Conservation (phyloP, 495 filamentous ascomycete genomes). For the Umbilicaria muhlenbergii region DNA sequence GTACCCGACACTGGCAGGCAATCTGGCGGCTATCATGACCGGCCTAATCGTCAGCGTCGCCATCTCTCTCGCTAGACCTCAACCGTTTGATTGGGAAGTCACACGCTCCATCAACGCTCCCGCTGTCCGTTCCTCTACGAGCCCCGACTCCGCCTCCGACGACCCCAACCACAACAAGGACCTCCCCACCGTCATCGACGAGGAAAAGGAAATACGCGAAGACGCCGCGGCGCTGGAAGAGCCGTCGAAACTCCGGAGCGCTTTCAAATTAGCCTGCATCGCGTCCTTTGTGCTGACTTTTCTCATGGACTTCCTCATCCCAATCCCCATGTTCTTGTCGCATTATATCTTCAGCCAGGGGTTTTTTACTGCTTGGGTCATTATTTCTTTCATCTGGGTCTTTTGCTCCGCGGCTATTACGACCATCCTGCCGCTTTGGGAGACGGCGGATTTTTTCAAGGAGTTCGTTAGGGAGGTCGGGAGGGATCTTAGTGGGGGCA, state of each 20-base stretch:
- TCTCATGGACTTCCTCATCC: slow-evolving; percentile 52
- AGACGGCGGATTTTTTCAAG: slow-evolving; percentile 13
- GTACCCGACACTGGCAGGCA: slow-evolving; percentile 21
- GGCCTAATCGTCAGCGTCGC: slow-evolving; percentile 15
- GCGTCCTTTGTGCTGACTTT: slow-evolving; percentile 49
- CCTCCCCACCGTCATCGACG: slow-evolving; percentile 5
- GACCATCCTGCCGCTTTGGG: slow-evolving; percentile 16
- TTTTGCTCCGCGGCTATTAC: slow-evolving; percentile 31
- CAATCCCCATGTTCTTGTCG: slow-evolving; percentile 59
- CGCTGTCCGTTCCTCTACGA: background rate
- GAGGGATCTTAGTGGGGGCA: slow-evolving; percentile 2
- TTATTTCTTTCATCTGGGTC: slow-evolving; percentile 55
- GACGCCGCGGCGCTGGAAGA: slow-evolving; percentile 29
- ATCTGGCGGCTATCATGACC: slow-evolving; percentile 17
- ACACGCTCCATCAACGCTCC: slow-evolving; percentile 16
- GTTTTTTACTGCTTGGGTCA: slow-evolving; percentile 62
- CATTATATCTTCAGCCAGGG: slow-evolving; percentile 55
- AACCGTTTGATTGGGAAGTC: slow-evolving; percentile 18
- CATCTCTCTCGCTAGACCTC: slow-evolving; percentile 16
- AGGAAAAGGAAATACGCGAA: slow-evolving; percentile 11
- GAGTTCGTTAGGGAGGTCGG: slow-evolving; percentile 7
- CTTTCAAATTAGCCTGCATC: slow-evolving; percentile 47
- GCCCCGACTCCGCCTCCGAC: background rate
- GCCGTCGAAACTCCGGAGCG: slow-evolving; percentile 38
- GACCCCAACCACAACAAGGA: slow-evolving; percentile 2